Base-by-base conservation (phyloP, 2,329 filamentous ascomycete genomes). In the Ophiostoma ulmi region DNA sequence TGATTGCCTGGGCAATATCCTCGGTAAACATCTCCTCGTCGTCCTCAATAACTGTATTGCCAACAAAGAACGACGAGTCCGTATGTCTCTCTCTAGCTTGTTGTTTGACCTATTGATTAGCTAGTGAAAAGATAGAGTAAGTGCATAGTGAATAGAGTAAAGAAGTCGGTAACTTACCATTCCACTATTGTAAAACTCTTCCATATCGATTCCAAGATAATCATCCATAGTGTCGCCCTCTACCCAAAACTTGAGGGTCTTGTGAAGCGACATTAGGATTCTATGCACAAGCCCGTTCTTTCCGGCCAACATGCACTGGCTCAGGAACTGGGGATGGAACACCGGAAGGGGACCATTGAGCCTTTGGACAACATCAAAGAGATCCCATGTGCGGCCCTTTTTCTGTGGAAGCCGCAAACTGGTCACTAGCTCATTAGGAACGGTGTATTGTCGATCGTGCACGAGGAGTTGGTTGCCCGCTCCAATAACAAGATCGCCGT, bases 381-480 rank as follows among this genome's bases (percentile, higher is more conserved):
- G 81, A 77, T 95, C 90, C 77, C 88, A 85, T 1, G 82, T 83
- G 61, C 83, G 83, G 76, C 80, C 80, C 72, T 82, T 83, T 35
- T 80, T 78, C 66, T 82, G 80, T 17, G 85, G 82, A 26, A 87
- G 76, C 22, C 84, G 81, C 63, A 85, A 75, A 67, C 80, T 81
- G 4, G 86, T 83, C 22, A 90, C 83, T 11, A 91, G 80, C 10
- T 86, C 84, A 72, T 88, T 86, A 0, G 85, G 85, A 6, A 87
- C 82, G 70, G 90, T 86, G 35, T 97, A 87, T n/a, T 87, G 83
- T 72, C 94, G 88, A 75, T 92, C 91, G 77, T 94, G 90, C 7
- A 97, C 84, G 78, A 97, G 94, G 14, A 99, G 83, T 77, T 97
- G 94, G 77, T 97, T 97, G 0, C 95, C 95, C 8, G 93, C 89